Evolutionary conservation across 192 early-diverging fungal species (phyloP), one percentile per base, ranked within the genome.

Genomic region (Lunasporangiospora selenospora): DNA sequence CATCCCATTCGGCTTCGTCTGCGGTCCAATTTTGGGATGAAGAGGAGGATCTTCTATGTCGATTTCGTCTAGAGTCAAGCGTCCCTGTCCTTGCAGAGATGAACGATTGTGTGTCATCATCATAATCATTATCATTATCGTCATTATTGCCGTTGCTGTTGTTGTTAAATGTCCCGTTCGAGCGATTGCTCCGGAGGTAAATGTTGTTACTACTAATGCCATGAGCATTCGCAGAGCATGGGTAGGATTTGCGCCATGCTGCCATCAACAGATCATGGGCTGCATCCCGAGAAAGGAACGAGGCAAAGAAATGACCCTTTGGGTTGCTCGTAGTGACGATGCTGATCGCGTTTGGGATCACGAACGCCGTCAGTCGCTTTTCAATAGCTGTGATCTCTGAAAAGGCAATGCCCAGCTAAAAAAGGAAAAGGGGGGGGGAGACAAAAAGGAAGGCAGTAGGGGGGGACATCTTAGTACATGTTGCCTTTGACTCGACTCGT

Each of bases 261-360:
- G 88, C 87, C 58, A 83, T 77, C 8, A 93, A 66, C 45, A 90
- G 77, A 63, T 90, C 89, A 40, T 83, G 88, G 1, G 87, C 88
- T 39, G 80, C 80, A 46, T 96, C 94, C 30, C 94, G 91, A 52
- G 89, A 87, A n/a, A 96, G 75, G 47, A 96, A 93, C 6, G 94
- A 95, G 8, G 89, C 88, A 56, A 96, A 96, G 53, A 91, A 90
- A 46, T 93, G 47, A 27, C 41, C 39, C 56, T 77, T 81, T 67
- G 83, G 75, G 83, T 91, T 41, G 82, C 78, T 46, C 82, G 82
- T 37, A 78, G 62, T 41, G 85, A 89, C 30, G 85, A 85, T 42
- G 63, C 87, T 86, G 65, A 96, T 92, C 3, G 94, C 94, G 58
- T 96, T 96, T 42, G 93, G 94, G 46, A 96, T 92, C 50, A 96